Evolutionary conservation across 306 rosid genomes (phyloP), one percentile per base, ranked within the genome.

Genomic region (Acmispon strigosus): DNA sequence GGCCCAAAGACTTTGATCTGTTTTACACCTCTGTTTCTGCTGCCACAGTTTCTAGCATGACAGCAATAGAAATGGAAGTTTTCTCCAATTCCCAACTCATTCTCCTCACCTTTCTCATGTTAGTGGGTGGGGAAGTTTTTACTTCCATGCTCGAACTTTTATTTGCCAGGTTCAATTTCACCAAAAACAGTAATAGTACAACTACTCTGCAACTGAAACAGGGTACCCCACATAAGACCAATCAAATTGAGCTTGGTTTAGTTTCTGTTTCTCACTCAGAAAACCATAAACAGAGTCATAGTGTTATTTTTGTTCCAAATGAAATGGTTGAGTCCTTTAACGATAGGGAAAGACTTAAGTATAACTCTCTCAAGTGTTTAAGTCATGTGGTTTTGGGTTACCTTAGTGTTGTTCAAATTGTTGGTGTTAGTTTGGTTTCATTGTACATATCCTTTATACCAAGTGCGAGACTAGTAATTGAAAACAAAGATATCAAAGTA

Each of bases 21-120:
- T 88, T 90, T 39, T 92, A 66, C 85, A 90, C 96, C 2, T 82
- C 96, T 4, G 96, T 88, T 63, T 93, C 98, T 13, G 81, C 93
- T 13, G 37, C 83, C 51, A 88, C 96, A 0, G 86, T 84, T 16
- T 90, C 98, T 10, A 93, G 98, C 83, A 84, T 90, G 93, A 82
- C 88, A 0, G 76, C 83, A 0, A 16, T 88, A 0, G 94, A 93
- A 78, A 90, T 88, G 91, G 92, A 91, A 70, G 61, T 2, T 57
- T 75, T 80, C 75, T 75, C 81, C 19, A 56, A 75, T 42, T 70
- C 53, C 0, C 84, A 81, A 47, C 83, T 74, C 63, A 44, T 80
- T 69, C 73, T 80, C 27, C 18, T 80, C 10, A 80, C 76, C 57
- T 13, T 80, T 68, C 83, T 74, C 55, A 93, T 93, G 96, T 72